These are phyloP conservation scores for Pluteus cervinus DNA, from an alignment of 768 basidiomycete species.

Conservation along the genomic window DNA sequence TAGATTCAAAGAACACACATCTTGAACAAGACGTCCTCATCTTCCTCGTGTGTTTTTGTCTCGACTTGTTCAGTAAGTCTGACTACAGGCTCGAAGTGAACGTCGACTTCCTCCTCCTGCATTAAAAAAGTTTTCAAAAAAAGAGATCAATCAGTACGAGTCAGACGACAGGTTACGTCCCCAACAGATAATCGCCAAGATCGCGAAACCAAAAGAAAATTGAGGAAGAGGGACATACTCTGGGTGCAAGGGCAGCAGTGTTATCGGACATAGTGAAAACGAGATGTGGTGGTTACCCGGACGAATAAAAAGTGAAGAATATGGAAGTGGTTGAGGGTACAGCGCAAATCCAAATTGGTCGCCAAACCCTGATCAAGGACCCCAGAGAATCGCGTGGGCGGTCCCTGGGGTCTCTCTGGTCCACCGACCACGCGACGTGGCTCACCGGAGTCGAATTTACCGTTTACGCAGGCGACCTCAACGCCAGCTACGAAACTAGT, in stretches of 20 bases:
- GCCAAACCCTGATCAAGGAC: slow-evolving; percentile 5
- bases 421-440: too few species aligned
- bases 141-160: slow-evolving; percentile 9
- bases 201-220: slow-evolving; percentile 17
- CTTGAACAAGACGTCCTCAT: slow-evolving; percentile 92
- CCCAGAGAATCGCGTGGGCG: slow-evolving; percentile 4
- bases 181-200: too few species aligned
- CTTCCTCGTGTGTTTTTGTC: slow-evolving; percentile 92
- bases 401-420: too few species aligned
- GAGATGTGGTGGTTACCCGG: slow-evolving; percentile 18
- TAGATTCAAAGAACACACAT: slow-evolving; percentile 57
- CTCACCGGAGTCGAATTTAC: too few species aligned
- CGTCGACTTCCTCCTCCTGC: slow-evolving; percentile 77
- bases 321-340: too few species aligned
- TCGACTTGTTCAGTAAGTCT: slow-evolving; percentile 94
- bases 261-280: slow-evolving; percentile 46
- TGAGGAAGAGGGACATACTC: slow-evolving; percentile 42
- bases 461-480: too few species aligned
- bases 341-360: too few species aligned
- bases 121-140: slow-evolving; percentile 11
- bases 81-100: slow-evolving; percentile 94
- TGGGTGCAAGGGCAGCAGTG: slow-evolving; percentile 62
- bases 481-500: too few species aligned
- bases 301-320: slow-evolving; percentile 9
- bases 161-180: slow-evolving; percentile 2